phyloP scores from a whole-genome alignment of 257 asterid genomes.

The Leonotis leonurus region DNA sequence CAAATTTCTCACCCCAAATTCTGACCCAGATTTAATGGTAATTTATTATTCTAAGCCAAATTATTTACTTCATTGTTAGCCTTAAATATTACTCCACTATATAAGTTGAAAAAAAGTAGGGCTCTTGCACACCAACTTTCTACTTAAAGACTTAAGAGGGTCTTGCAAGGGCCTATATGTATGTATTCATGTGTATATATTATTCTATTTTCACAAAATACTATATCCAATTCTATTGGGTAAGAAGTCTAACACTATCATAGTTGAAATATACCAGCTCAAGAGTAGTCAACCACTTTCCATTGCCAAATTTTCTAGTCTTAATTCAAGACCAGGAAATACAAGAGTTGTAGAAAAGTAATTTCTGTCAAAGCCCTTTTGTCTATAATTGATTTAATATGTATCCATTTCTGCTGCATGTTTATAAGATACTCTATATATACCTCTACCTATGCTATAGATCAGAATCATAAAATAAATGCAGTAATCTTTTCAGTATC shows the following conservation, averaged over 20 bases:
- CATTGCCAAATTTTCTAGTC: slow-evolving; percentile 6
- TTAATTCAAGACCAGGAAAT: background rate
- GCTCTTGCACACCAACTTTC: background rate
- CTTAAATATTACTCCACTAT: background rate
- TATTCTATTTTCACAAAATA: background rate
- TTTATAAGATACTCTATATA: background rate
- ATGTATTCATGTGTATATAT: background rate
- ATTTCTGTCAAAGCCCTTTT: background rate
- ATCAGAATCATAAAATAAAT: slow-evolving; percentile 1
- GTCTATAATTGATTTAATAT: background rate
- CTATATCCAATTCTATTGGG: slow-evolving; percentile 32
- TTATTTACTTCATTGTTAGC: background rate
- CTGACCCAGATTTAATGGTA: background rate
- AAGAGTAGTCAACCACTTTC: slow-evolving; percentile 14
- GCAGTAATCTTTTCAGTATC: background rate
- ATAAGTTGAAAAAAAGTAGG: background rate
- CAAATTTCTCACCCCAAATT: background rate
- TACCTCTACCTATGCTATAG: background rate
- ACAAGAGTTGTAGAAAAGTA: background rate
- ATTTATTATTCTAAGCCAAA: background rate
- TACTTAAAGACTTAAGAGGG: background rate
- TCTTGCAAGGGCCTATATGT: background rate
- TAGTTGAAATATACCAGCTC: slow-evolving; percentile 34
- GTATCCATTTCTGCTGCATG: slow-evolving; percentile 2
- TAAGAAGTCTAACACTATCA: background rate